Evolutionary conservation across 306 rosid genomes (phyloP), one percentile per base, ranked within the genome.

Genomic region (Fragaria iinumae): DNA sequence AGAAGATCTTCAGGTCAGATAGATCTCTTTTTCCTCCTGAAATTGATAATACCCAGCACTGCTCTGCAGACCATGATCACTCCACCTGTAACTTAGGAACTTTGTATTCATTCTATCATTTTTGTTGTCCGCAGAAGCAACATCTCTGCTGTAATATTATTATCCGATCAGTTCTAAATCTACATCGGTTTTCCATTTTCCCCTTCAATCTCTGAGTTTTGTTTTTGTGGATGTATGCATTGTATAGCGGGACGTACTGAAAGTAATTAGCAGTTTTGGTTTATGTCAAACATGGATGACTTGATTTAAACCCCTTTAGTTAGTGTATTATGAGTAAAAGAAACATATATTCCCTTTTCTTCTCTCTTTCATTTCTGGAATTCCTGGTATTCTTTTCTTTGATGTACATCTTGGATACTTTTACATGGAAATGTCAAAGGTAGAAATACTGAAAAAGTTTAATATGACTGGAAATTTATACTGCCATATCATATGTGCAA

Each of bases 1-100:
- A 74, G 99, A 95, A 86, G 99, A 95, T 89, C 90, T 95, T 82
- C 88, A 76, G 29, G 78, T 44, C 55, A 66, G 81, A 72, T 81
- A 72, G 69, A 27, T 39, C 50, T 10, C 29, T 39, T 50, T 27
- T 69, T 39, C 39, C 56, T 25, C 21, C 72, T 11, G 7, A 8
- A 17, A 7, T 47, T 43, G 32, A 45, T 53, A 38, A 71, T 29
- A 27, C 70, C 60, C n/a, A 71, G 53, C 43, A 43, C 55, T 5
- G 49, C 66, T 36, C 55, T 18, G 18, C 17, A 12, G 27, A 62
- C 21, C 12, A 32, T 43, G 66, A 53, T 41, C 12, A 39, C 23
- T 10, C n/a, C 34, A 41, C 27, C 25, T 10, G 71, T 65, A 52
- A 12, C 53, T 20, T 17, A 29, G 48, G 57, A 14, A 27, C 20